These are phyloP conservation scores for Gossypium aridum DNA, from an alignment of 441 rosid species.

Conservation along the genomic window DNA sequence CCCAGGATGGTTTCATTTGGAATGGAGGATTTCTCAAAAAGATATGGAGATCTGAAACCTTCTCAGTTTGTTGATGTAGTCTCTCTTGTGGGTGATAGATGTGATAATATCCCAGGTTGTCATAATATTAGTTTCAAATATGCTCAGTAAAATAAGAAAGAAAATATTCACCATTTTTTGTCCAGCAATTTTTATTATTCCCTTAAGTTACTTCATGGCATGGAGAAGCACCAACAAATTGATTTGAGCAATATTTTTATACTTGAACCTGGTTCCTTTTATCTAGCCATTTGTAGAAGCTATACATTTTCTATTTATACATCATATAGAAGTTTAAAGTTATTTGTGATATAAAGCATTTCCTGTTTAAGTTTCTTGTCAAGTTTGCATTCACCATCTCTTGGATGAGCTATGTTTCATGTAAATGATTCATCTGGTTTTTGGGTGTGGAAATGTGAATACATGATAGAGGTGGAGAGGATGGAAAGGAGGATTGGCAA, in stretches of 20 bases:
- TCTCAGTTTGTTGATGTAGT: conserved; percentile 86
- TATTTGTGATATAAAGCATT: neutral
- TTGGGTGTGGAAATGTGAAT: neutral
- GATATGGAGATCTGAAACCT: conserved; percentile 67
- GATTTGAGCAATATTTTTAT: neutral
- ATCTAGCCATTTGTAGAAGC: neutral
- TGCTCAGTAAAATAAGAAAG: neutral
- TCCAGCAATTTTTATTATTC: neutral
- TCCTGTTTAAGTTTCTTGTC: neutral
- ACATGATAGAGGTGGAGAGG: neutral
- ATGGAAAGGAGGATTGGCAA: neutral
- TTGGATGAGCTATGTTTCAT: neutral
- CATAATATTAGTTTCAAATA: neutral
- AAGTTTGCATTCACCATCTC: neutral
- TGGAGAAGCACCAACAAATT: neutral
- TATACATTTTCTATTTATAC: neutral
- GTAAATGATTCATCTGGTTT: neutral
- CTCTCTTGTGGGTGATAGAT: conserved; percentile 79
- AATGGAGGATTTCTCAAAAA: conserved; percentile 82
- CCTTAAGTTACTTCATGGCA: neutral
- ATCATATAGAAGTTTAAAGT: neutral
- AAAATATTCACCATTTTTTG: neutral
- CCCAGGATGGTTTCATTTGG: conserved; percentile 93
- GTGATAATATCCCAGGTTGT: conserved; percentile 91
- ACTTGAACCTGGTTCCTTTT: neutral